Base-by-base conservation (phyloP, 108 stramenopile species). In the Nitzschia sp. region DNA sequence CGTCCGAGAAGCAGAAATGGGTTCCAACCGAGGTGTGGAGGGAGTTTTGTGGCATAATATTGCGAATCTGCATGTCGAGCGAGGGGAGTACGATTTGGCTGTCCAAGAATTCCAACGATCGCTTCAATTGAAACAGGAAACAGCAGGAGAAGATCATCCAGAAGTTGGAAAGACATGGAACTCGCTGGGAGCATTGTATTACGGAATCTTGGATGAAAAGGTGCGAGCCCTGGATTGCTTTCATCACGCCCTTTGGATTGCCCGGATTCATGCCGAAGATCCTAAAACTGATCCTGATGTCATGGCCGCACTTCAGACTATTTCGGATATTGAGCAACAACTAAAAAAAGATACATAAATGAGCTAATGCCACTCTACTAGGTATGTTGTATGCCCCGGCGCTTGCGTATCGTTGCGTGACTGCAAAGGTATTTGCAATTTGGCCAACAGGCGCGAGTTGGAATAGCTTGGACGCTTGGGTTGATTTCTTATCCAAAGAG, bases 1-100 rank as follows among this genome's bases (percentile, higher is more conserved):
- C 20, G 50, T 65, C 12, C 25, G 44, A 8, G 67, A 73, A 20
- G 34, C n/a, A 8, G 17, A 56, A 2, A n/a, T 26, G 10, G 39
- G 51, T 8, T 43, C 75, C 12, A 12, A 42, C 7, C 17, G 22
- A 20, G 65, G 67, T 6, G 65, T 82, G 63, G 57, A 73, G n/a
- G 81, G 76, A 26, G 81, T 82, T 14, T 38, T 82, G 41, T 53
- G 74, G 40, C 81, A 82, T 53, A 77, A 71, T 54, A 73, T 82
- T 51, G 81, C 74, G 6, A 67, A 60, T 0, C 57, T 82, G 9
- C 69, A 82, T 53, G 76, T 70, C 6, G 66, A 73, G 22, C 53
- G 34, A 21, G 72, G 70, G 12, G 57, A 82, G 12, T 57, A 68
- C 54, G 65, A 70, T 20, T 38, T 70, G 65, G 81, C 81, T 1